Evolutionary conservation across 768 basidiomycete species (phyloP), one percentile per base, ranked within the genome.

Genomic region (Suillus tomentosus): DNA sequence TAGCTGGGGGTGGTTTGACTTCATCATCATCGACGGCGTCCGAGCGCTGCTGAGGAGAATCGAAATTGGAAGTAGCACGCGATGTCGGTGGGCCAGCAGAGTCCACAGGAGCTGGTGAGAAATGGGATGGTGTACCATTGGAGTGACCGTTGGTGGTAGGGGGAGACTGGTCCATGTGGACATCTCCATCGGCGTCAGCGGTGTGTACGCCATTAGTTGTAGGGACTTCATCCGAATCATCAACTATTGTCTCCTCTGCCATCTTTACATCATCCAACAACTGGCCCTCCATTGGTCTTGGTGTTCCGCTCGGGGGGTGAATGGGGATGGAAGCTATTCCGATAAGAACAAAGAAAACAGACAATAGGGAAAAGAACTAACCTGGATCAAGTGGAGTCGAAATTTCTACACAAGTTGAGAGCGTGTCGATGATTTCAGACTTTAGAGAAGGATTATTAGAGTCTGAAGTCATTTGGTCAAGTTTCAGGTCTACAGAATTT

Each of bases 1-100:
- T 94, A 65, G 91, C 89, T 36, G 92, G 92, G n/a, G 89, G 91
- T 15, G 88, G 90, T 65, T 82, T 79, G 64, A 84, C 81, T 66
- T 88, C 86, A 64, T 88, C 87, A 69, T 69, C 75, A 14, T 27
- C 60, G 15, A 69, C 68, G 5, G 37, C 4, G 48, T 42, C 56
- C 0, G 55, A 57, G 19, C 59, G 68, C 54, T 80, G 80, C 27
- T 69, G 71, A 39, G 77, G 73, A 8, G 71, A 76, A 56, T 37
- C 53, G 27, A 69, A 68, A 72, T 65, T 72, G 72, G 56, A 68
- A 60, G 78, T 79, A 8, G 79, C 77, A 47, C 76, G 74, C 10
- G 77, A 37, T 15, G 74, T 69, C 56, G 77, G 80, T 27, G 78
- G 68, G 58, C 75, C 76, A 64, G 70, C 74, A 60, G 74, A 72